These are phyloP conservation scores for Parsonsia alboflavescens DNA, from an alignment of 257 asterid species.

Conservation along the genomic window DNA sequence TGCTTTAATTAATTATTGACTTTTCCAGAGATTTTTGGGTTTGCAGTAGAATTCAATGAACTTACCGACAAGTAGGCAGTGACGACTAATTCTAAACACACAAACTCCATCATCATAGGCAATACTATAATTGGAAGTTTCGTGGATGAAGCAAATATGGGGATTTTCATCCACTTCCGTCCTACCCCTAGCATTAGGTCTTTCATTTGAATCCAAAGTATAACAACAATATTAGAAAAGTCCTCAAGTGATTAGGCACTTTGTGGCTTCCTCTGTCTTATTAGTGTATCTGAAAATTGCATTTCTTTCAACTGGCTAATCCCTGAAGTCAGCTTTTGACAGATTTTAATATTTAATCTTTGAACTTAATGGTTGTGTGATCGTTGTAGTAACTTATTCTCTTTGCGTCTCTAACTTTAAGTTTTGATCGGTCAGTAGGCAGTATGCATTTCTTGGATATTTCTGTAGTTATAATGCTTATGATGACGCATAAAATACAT, in stretches of 20 bases:
- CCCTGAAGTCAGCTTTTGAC: background rate
- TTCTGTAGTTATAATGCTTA: background rate
- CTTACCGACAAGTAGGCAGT: too few species aligned
- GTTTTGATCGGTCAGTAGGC: background rate
- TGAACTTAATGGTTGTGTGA: background rate
- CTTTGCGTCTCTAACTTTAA: background rate
- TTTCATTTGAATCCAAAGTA: background rate
- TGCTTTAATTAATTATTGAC: background rate
- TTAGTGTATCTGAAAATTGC: background rate
- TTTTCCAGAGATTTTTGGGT: background rate
- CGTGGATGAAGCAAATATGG: background rate
- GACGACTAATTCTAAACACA: background rate
- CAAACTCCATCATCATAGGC: background rate
- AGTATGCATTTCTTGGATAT: background rate
- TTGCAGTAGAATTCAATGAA: background rate
- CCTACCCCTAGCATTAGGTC: background rate
- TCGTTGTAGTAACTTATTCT: background rate
- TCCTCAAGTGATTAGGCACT: background rate
- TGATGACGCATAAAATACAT: background rate
- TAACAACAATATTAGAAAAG: background rate
- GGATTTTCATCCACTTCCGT: background rate
- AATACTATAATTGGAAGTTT: background rate
- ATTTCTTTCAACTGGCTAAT: background rate
- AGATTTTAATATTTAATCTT: background rate
- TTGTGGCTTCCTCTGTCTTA: background rate